These are phyloP conservation scores for Ganoderma meredithae DNA, from an alignment of 1,284 basidiomycete species.

Conservation along the genomic window DNA sequence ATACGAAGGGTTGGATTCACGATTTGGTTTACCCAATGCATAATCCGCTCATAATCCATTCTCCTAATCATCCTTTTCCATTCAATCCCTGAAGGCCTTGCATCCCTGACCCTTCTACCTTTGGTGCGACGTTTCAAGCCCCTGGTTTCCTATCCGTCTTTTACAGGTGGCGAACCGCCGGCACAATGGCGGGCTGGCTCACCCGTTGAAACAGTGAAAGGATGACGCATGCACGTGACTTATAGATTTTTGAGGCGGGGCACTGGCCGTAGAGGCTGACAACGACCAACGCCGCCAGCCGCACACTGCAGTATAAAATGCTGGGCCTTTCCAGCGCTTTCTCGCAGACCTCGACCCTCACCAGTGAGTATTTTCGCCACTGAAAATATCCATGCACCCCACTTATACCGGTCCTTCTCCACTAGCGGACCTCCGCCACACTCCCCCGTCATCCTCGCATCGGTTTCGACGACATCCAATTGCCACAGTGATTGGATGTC, in stretches of 20 bases:
- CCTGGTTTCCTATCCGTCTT: background rate
- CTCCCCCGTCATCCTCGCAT: background rate
- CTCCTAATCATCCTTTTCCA: slow-evolving; percentile 3
- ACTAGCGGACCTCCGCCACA: background rate
- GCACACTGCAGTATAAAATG: background rate
- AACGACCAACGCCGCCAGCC: background rate
- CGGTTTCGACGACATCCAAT: background rate
- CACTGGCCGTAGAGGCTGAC: background rate
- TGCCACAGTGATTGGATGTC: background rate
- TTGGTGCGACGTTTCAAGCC: background rate
- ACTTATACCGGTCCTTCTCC: background rate
- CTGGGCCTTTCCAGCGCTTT: background rate
- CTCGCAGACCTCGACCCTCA: background rate
- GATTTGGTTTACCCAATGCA: slow-evolving; percentile 17
- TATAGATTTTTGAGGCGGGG: background rate
- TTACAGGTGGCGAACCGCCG: background rate
- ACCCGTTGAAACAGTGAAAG: background rate
- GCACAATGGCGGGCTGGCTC: background rate
- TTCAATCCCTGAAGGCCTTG: background rate
- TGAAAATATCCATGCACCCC: background rate
- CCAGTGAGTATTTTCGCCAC: background rate
- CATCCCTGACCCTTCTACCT: background rate
- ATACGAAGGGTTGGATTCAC: slow-evolving; percentile 43
- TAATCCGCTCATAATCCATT: slow-evolving; percentile 6
- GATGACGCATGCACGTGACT: background rate